Evolutionary conservation across 75 land plant genomes (phyloP).

Genomic region (Pinus taeda): DNA sequence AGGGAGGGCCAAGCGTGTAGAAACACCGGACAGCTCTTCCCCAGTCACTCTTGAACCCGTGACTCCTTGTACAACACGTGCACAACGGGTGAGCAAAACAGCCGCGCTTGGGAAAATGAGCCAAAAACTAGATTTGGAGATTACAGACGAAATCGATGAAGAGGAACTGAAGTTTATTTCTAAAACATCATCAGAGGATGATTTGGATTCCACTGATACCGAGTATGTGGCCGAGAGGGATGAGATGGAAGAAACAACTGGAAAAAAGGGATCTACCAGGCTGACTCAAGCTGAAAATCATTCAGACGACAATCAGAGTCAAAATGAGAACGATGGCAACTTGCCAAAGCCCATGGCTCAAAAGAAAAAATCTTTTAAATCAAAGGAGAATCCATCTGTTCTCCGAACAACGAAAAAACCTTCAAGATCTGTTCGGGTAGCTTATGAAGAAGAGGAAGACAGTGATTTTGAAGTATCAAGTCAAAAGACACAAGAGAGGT

Average conservation of each 20-base stretch:
- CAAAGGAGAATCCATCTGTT: slow-evolving; percentile 8
- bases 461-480: not conserved
- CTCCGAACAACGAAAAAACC: not conserved
- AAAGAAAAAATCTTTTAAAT: not conserved
- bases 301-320: slow-evolving; percentile 1
- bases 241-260: not conserved
- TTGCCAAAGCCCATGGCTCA: not conserved
- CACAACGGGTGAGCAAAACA: slow-evolving; percentile 81
- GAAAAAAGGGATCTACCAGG: not conserved
- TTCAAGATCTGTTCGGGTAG: not conserved
- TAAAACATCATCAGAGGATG: slow-evolving; percentile 12
- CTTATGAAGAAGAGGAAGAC: slow-evolving; percentile 9
- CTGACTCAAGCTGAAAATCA: not conserved
- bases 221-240: slow-evolving; percentile 10
- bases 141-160: slow-evolving; percentile 22
- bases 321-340: not conserved
- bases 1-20: slow-evolving; percentile 27
- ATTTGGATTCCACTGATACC: slow-evolving; percentile 8
- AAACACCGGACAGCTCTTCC: slow-evolving; percentile 25
- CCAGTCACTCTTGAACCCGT: slow-evolving; percentile 19
- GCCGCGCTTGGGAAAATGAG: slow-evolving; percentile 66
- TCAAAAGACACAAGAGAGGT: not conserved
- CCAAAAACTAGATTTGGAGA: not conserved
- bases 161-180: slow-evolving; percentile 13
- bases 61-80: slow-evolving; percentile 30